Evolutionary conservation across 768 basidiomycete species (phyloP).

Genomic region (Cystobasidium onofrii): DNA sequence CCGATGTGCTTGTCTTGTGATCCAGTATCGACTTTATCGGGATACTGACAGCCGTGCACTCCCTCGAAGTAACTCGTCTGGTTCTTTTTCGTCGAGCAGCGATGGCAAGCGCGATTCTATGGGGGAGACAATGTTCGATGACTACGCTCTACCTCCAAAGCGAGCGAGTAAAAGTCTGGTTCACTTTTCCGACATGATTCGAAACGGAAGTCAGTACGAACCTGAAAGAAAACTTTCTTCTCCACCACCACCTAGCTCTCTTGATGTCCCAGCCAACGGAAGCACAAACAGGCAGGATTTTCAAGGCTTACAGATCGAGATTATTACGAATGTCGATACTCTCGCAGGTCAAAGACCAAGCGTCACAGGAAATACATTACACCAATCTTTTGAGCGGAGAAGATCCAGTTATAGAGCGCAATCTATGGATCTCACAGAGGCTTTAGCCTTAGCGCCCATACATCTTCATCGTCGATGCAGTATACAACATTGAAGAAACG

Average conservation of each 20-base stretch:
- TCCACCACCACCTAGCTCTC: not conserved
- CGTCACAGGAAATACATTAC: not conserved
- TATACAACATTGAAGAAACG: not conserved
- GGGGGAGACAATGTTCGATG: not conserved
- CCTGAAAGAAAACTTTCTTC: not conserved
- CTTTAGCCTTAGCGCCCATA: not conserved
- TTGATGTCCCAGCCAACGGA: not conserved
- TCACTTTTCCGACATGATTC: not conserved
- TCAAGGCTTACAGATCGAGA: not conserved
- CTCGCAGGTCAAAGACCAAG: not conserved
- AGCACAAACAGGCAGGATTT: not conserved
- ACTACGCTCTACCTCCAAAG: not conserved
- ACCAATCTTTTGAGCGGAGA: not conserved
- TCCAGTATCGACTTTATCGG: not conserved
- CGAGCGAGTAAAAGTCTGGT: not conserved
- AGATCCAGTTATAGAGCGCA: not conserved
- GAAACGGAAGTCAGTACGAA: constrained; percentile 5
- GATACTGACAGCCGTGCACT: not conserved
- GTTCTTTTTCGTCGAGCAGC: not conserved
- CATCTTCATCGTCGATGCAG: not conserved
- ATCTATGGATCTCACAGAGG: constrained; percentile 7
- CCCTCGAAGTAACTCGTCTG: not conserved
- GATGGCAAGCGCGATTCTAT: not conserved
- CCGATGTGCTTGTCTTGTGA: not conserved
- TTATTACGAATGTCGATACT: not conserved